Conservation (phyloP, 2,329 filamentous ascomycete species). For the Plectosphaerella plurivora region DNA sequence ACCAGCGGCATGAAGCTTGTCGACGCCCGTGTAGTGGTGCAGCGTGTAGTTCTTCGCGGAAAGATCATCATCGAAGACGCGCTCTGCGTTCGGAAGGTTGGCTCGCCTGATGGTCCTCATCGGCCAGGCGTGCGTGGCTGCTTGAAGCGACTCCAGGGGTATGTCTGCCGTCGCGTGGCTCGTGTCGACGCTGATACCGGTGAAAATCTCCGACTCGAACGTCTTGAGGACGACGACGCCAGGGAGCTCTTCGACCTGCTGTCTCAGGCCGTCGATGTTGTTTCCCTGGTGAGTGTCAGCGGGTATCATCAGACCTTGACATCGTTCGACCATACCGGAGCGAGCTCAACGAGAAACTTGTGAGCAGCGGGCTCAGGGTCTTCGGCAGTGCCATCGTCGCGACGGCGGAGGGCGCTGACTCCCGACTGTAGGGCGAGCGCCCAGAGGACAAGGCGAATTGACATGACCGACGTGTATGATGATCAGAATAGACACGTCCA, state of each 20-base stretch:
- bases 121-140: not conserved
- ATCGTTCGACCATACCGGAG: too few relatives aligned
- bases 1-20: constrained; percentile 10
- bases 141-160: constrained; percentile 24
- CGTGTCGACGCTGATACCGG: constrained; percentile 24
- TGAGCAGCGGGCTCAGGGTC: not conserved
- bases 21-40: constrained; percentile 14
- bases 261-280: not conserved
- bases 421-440: too few relatives aligned
- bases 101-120: not conserved
- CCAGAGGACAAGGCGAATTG: too few relatives aligned
- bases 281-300: not conserved
- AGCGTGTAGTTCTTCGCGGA: constrained; percentile 1
- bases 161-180: constrained; percentile 25
- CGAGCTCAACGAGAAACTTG: not conserved
- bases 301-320: too few relatives aligned
- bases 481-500: too few relatives aligned
- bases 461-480: too few relatives aligned
- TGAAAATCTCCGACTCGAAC: constrained; percentile 21
- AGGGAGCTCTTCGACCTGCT: not conserved
- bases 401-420: not conserved
- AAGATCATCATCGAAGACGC: not conserved
- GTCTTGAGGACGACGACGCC: not conserved
- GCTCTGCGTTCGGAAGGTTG: too few relatives aligned
- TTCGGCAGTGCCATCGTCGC: not conserved